A percentile compares a stretch with the other conserved stretches of the same genome.
phyloP scores from a whole-genome alignment of 805 yeast species.

The Vanderwaltozyma yarrowii region DNA sequence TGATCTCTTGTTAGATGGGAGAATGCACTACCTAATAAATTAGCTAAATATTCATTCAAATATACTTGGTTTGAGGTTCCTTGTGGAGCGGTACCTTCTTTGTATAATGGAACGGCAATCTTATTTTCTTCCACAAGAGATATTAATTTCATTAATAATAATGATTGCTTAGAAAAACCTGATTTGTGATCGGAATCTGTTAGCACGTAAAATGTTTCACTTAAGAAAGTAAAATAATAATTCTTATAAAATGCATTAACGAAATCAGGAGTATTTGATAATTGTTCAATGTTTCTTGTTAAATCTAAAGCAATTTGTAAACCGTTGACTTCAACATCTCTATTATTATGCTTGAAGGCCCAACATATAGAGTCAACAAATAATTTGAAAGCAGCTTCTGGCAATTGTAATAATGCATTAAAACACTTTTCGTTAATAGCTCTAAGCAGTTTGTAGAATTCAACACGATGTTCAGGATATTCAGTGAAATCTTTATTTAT shows the following conservation, averaged over 20 bases:
- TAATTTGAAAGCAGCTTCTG: slow-evolving; percentile 85
- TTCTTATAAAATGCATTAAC: slow-evolving; percentile 80
- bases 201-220: slow-evolving; percentile 86
- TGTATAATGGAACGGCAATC: slow-evolving; percentile 69
- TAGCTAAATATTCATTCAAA: slow-evolving; percentile 70
- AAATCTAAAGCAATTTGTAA: slow-evolving; percentile 74
- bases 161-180: slow-evolving; percentile 83
- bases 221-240: slow-evolving; percentile 78
- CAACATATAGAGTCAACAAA: slow-evolving; percentile 90
- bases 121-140: slow-evolving; percentile 70
- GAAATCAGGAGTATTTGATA: slow-evolving; percentile 48
- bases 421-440: slow-evolving; percentile 81
- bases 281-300: slow-evolving; percentile 69
- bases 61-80: slow-evolving; percentile 78
- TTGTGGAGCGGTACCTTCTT: slow-evolving; percentile 67
- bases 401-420: slow-evolving; percentile 74
- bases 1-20: slow-evolving; percentile 82
- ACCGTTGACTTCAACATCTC: slow-evolving; percentile 93
- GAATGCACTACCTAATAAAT: slow-evolving; percentile 80
- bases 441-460: slow-evolving; percentile 80
- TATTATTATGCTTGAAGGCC: slow-evolving; percentile 96
- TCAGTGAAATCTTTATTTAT: slow-evolving; percentile 91
- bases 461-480: slow-evolving; percentile 96
- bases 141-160: slow-evolving; percentile 71
- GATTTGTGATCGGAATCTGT: slow-evolving; percentile 98